Evolutionary conservation across 768 basidiomycete genomes (phyloP), one percentile per base, ranked within the genome.

Genomic region (Leccinum boreale): DNA sequence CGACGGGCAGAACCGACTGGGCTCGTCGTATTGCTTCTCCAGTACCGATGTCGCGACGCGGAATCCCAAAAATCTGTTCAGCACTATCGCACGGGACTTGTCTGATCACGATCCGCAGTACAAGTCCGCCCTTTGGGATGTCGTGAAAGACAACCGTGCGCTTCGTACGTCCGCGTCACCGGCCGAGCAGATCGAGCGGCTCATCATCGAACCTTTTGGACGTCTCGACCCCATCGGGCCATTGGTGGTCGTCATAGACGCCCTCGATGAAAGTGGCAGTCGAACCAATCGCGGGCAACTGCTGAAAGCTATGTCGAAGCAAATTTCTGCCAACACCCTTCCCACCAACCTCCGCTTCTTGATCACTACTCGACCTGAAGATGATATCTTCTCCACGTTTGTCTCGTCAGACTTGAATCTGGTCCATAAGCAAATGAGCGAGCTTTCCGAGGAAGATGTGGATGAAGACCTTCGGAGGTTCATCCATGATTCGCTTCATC

Each of bases 391-490:
- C 4, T 10, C 17, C 7, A 15, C n/a, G 2, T 44, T 31, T 0
- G 12, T 44, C 0, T 44, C 42, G 4, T 19, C 42, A 1, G 6
- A 0, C 0, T 19, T 15, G 0, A 14, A 44, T 19, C 17, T 44
- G 17, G 17, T 5, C 9, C 42, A 44, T 2, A 44, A 44, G 15
- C 42, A 44, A 11, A 44, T 44, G 42, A 0, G 42, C 0, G n/a
- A 44, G 4, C 0, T 44, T 4, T 0, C 9, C 0, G 5, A 44
- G 17, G n/a, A 11, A 9, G n/a, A 7, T 19, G 42, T 10, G 0
- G 42, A 17, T 10, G 15, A n/a, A 19, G 42, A 44, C 7, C 15
- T 44, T n/a, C 9, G 15, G 15, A 4, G 1, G 9, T 44, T 44
- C 4, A 44, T 44, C 8, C 7, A 44, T 15, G 6, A 5, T 0